phyloP scores from a whole-genome alignment of 805 yeast species.

The Ogataea nonfermentans region DNA sequence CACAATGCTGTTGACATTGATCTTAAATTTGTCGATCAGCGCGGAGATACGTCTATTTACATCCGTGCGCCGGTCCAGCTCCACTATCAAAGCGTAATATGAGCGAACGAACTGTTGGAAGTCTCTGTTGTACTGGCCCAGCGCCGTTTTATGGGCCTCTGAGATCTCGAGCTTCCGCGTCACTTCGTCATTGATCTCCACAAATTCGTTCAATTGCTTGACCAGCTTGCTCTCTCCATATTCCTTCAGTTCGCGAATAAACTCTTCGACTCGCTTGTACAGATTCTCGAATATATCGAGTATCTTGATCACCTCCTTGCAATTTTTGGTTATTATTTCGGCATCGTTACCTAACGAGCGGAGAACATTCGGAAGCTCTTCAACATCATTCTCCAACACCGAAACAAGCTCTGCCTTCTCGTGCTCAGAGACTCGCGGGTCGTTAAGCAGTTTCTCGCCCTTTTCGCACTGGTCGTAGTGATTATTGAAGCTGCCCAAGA shows the following conservation, averaged over 20 bases:
- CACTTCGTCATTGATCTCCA: slow-evolving; percentile 12
- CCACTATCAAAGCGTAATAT: slow-evolving; percentile 51
- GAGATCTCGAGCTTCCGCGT: slow-evolving; percentile 13
- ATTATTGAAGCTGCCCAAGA: slow-evolving; percentile 68
- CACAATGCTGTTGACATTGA: slow-evolving; percentile 38
- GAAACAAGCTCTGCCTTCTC: slow-evolving; percentile 41
- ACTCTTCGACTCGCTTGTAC: slow-evolving; percentile 19
- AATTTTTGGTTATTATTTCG: slow-evolving; percentile 29
- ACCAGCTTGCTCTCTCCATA: slow-evolving; percentile 32
- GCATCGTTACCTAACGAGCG: slow-evolving; percentile 42
- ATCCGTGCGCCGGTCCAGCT: slow-evolving; percentile 48
- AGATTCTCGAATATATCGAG: slow-evolving; percentile 23
- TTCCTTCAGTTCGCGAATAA: slow-evolving; percentile 24
- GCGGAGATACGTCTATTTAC: slow-evolving; percentile 40
- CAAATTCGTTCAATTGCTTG: slow-evolving; percentile 21
- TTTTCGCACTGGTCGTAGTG: slow-evolving; percentile 79
- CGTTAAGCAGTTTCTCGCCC: slow-evolving; percentile 41
- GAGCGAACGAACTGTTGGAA: slow-evolving; percentile 50
- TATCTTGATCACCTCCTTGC: slow-evolving; percentile 27
- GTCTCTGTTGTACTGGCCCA: slow-evolving; percentile 38
- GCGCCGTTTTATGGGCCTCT: slow-evolving; percentile 14
- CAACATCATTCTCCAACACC: slow-evolving; percentile 51
- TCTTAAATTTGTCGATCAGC: slow-evolving; percentile 42
- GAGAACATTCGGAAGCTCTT: slow-evolving; percentile 57
- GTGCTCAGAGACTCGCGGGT: slow-evolving; percentile 25